Evolutionary conservation across 2,329 filamentous ascomycete genomes (phyloP), one percentile per base, ranked within the genome.

Genomic region (Alternaria brassicae): DNA sequence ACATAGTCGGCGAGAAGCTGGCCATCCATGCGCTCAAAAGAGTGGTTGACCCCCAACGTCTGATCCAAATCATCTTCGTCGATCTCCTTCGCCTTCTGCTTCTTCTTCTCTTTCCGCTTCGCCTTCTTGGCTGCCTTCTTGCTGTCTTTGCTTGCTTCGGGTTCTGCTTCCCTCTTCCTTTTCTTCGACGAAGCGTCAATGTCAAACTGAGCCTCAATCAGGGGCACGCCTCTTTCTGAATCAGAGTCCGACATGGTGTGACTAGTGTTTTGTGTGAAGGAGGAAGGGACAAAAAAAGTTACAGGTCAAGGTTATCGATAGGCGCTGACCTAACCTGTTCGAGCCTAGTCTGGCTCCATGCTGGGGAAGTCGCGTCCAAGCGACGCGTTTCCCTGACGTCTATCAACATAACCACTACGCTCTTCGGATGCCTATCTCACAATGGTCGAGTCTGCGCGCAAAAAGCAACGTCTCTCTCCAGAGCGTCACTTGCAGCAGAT

Each of bases 1-100:
- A 97, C 83, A 76, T 97, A 89, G 76, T 97, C 94, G 2, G 93
- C 91, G 45, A 97, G 81, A 40, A 97, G 83, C 66, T 89, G 87
- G 60, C 87, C 89, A 77, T 97, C 92, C 89, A 97, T 93, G 61
- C 88, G 86, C 42, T 88, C 86, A 74, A 97, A 91, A 3, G 91
- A 86, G 65, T 87, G 88, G 79, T 97, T 96, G 66, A 97, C 81
- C 6, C 90, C 78, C 34, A 78, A 65, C 67, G 80, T 75, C 60
- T 77, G 72, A 60, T 83, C 81, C 56, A 83, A 58, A 19, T 81
- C 78, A 45, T 81, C 89, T 32, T 89, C 86, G 69, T 92, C 87
- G 41, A 87, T 84, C 73, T 92, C 88, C 58, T 85, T 81, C 53
- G 80, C 79, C 72, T 85, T 82, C 71, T 81, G 81, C 61, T 82